phyloP scores from a whole-genome alignment of 805 yeast species.

The Phaffomyces opuntiae region DNA sequence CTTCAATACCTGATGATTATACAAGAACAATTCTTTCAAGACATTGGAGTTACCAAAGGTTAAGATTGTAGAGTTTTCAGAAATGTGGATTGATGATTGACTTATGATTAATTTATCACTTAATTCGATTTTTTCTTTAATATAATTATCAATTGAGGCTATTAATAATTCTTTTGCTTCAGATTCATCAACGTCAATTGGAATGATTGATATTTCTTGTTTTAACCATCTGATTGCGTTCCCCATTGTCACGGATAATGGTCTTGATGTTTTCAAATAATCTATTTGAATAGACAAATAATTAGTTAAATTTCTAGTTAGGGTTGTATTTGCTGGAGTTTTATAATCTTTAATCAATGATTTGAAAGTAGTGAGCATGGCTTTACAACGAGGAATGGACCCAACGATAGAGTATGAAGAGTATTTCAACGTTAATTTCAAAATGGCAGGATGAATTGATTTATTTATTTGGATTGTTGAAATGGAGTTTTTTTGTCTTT shows the following conservation, averaged over 20 bases:
- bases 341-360: conserved; percentile 69
- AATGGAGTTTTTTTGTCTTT: conserved; percentile 39
- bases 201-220: conserved; percentile 80
- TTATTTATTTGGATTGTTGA: conserved; percentile 24
- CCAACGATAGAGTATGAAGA: conserved; percentile 87
- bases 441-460: conserved; percentile 80
- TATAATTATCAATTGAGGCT: conserved; percentile 69
- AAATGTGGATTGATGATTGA: conserved; percentile 70
- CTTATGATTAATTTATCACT: conserved; percentile 80
- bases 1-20: conserved; percentile 54
- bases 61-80: conserved; percentile 68
- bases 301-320: conserved; percentile 81
- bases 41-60: conserved; percentile 89
- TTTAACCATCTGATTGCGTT: conserved; percentile 96
- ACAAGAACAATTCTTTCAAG: conserved; percentile 62
- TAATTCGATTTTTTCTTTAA: conserved; percentile 76
- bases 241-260: conserved; percentile 92
- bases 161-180: conserved; percentile 61
- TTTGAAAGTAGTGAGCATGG: conserved; percentile 81
- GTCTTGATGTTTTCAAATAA: conserved; percentile 83
- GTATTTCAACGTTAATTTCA: conserved; percentile 69
- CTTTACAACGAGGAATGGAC: conserved; percentile 75
- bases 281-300: conserved; percentile 91
- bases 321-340: conserved; percentile 80
- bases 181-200: conserved; percentile 52